Evolutionary conservation across 305 asterid species (phyloP).

Genomic region (Stenogyne calaminthoides): DNA sequence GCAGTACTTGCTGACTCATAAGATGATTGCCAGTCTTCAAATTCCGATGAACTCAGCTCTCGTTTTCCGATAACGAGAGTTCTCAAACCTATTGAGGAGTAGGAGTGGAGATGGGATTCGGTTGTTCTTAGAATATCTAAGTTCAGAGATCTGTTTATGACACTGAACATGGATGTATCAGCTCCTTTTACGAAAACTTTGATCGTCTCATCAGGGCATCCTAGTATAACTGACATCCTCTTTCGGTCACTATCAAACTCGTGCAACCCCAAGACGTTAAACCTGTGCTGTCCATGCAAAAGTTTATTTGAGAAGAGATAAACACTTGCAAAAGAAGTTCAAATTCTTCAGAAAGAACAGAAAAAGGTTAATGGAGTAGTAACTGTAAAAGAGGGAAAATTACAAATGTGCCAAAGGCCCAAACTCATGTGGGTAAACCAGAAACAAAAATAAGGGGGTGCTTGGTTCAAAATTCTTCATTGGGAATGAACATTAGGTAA

Average conservation of each 20-base stretch:
- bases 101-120: conserved; percentile 68
- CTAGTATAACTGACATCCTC: conserved; percentile 96
- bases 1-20: conserved; percentile 90
- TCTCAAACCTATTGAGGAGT: conserved; percentile 87
- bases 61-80: conserved; percentile 91
- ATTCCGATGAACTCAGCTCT: conserved; percentile 64
- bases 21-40: conserved; percentile 81
- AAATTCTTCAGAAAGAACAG: background rate
- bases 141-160: conserved; percentile 56
- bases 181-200: conserved; percentile 95
- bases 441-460: background rate
- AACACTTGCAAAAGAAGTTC: conserved; percentile 3
- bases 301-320: conserved; percentile 28
- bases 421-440: background rate
- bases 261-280: conserved; percentile 89
- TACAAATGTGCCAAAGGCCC: background rate
- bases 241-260: conserved; percentile 96
- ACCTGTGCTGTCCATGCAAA: conserved; percentile 60
- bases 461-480: background rate
- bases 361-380: background rate
- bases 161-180: conserved; percentile 81
- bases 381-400: conserved; percentile 2
- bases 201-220: conserved; percentile 75
- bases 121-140: conserved; percentile 53
- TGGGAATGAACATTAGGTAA: background rate